A percentile compares a stretch with the other conserved stretches of the same genome.
phyloP scores from a whole-genome alignment of 1,284 basidiomycete species.

The Coniferiporia sulphurascens region DNA sequence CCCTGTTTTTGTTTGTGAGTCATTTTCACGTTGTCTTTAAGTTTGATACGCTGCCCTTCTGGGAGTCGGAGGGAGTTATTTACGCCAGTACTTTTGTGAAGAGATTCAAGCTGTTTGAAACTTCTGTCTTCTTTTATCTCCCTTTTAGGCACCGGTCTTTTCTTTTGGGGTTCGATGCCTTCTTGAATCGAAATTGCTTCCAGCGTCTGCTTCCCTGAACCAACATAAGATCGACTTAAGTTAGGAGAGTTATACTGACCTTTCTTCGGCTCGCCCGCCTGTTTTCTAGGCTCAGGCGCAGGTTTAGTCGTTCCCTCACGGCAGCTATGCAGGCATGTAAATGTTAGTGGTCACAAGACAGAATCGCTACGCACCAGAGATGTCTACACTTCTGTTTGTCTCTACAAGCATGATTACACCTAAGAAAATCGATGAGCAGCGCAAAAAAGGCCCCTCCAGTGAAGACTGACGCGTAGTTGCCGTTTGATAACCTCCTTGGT shows the following conservation, averaged over 20 bases:
- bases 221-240: neutral
- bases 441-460: neutral
- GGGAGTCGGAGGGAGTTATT: conserved; percentile 36
- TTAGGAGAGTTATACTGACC: neutral
- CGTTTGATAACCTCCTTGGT: conserved; percentile 37
- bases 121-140: conserved; percentile 26
- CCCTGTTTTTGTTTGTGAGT: conserved; percentile 29
- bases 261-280: conserved; percentile 21
- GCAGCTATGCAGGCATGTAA: conserved; percentile 43
- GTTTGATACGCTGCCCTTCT: conserved; percentile 43
- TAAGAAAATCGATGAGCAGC: conserved; percentile 26
- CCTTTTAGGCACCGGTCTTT: conserved; percentile 16
- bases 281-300: conserved; percentile 36
- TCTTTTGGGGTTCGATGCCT: conserved; percentile 8
- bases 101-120: conserved; percentile 39
- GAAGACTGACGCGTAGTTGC: conserved; percentile 48
- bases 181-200: neutral
- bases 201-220: neutral
- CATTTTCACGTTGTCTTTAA: conserved; percentile 26
- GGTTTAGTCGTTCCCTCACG: conserved; percentile 60
- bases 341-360: conserved; percentile 2
- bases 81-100: conserved; percentile 43
- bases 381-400: conserved; percentile 71
- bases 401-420: conserved; percentile 78
- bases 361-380: conserved; percentile 46